Conservation (phyloP, 495 filamentous ascomycete species). For the Xylaria scruposa region DNA sequence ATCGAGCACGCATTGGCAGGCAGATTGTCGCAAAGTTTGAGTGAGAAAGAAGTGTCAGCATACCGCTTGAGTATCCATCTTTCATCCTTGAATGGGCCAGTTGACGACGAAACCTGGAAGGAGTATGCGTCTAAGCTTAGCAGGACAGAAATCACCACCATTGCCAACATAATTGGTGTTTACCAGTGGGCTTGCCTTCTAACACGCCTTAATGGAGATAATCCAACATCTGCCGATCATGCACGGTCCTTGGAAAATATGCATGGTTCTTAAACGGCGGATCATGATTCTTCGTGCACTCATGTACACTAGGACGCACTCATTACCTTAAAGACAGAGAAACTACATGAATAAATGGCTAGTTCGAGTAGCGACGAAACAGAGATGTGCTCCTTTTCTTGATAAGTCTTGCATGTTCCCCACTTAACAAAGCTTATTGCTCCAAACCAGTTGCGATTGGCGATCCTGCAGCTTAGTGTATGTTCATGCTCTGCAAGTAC, state of each 20-base stretch:
- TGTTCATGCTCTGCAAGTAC: not conserved
- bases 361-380: not conserved
- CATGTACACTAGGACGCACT: not conserved
- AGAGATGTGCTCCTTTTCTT: not conserved
- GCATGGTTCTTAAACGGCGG: not conserved
- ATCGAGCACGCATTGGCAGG: conserved; percentile 17
- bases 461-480: not conserved
- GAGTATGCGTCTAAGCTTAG: conserved; percentile 14
- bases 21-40: conserved; percentile 16
- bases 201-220: conserved; percentile 15
- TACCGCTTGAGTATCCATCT: conserved; percentile 22
- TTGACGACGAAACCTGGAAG: conserved; percentile 21
- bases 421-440: not conserved
- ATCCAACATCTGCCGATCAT: conserved; percentile 1
- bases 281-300: no score
- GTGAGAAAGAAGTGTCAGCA: conserved; percentile 21
- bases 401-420: not conserved
- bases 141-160: conserved; percentile 18
- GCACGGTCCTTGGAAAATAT: not conserved
- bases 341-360: not conserved
- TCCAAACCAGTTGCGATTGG: not conserved
- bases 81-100: conserved; percentile 9
- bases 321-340: not conserved
- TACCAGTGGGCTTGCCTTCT: conserved; percentile 27
- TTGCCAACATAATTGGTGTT: conserved; percentile 21